Percentiles rank a stretch among this genome's conserved stretches.
Evolutionary conservation across 129 eudicot genomes (phyloP).

Genomic region (Solidago caesia): DNA sequence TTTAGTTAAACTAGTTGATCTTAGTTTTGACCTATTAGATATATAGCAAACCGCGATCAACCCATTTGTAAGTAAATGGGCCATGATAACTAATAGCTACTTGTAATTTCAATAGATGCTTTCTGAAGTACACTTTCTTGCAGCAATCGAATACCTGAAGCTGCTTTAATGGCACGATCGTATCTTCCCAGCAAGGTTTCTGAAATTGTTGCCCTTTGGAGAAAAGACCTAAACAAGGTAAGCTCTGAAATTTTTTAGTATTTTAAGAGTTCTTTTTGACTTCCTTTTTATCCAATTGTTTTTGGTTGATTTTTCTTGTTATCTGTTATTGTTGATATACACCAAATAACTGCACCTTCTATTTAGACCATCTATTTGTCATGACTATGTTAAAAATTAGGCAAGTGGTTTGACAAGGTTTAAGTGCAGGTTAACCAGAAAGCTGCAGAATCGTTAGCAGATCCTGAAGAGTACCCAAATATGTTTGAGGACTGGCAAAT

Average conservation of each 20-base stretch:
- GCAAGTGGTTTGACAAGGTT: slow-evolving; percentile 26
- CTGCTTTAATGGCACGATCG: slow-evolving; percentile 95
- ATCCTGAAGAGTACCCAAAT: slow-evolving; percentile 89
- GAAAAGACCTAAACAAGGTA: slow-evolving; percentile 84
- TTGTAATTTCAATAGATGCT: background rate
- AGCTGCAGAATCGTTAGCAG: slow-evolving; percentile 94
- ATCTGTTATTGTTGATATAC: background rate
- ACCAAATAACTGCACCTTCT: background rate
- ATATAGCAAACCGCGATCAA: background rate
- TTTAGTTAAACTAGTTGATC: background rate
- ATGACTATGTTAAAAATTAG: background rate
- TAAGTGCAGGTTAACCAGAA: slow-evolving; percentile 73
- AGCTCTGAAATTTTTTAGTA: background rate
- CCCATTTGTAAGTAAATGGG: background rate
- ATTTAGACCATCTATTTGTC: background rate
- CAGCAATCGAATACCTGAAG: slow-evolving; percentile 98
- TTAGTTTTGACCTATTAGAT: background rate
- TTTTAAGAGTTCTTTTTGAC: background rate
- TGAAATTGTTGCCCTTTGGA: slow-evolving; percentile 83
- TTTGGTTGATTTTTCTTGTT: background rate
- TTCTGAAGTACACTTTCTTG: slow-evolving; percentile 16
- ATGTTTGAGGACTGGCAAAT: slow-evolving; percentile 94
- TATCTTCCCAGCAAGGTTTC: slow-evolving; percentile 97
- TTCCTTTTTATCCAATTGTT: background rate
- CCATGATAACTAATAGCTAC: background rate